Conservation (phyloP, 2,329 filamentous ascomycete species). For the Stachybotrys elegans region DNA sequence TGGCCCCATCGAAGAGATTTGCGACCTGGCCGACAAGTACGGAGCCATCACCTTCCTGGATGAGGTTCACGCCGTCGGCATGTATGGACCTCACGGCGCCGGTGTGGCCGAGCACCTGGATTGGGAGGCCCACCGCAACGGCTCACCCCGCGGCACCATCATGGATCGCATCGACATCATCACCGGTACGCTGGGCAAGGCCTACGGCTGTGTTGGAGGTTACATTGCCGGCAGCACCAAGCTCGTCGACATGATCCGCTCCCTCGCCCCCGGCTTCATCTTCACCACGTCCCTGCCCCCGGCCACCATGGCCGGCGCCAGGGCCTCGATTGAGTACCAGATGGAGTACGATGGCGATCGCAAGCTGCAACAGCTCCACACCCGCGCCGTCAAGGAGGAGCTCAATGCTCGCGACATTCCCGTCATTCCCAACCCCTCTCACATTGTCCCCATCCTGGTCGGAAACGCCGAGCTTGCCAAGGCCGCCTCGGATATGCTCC, state of each 20-base stretch:
- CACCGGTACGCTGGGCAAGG: slow-evolving; percentile 93
- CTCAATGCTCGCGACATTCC: slow-evolving; percentile 78
- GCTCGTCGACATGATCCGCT: slow-evolving; percentile 88
- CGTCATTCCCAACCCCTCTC: slow-evolving; percentile 94
- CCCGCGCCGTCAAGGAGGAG: slow-evolving; percentile 85
- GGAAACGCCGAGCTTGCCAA: slow-evolving; percentile 92
- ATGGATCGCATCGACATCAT: slow-evolving; percentile 98
- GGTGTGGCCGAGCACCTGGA: slow-evolving; percentile 97
- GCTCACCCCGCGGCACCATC: slow-evolving; percentile 72
- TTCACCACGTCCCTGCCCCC: slow-evolving; percentile 97
- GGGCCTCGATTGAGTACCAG: slow-evolving; percentile 90
- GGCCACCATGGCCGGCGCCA: slow-evolving; percentile 92
- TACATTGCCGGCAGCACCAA: slow-evolving; percentile 90
- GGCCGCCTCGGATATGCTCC: slow-evolving; percentile 83
- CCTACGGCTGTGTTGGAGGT: slow-evolving; percentile 94
- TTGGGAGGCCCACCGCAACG: slow-evolving; percentile 76
- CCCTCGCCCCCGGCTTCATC: slow-evolving; percentile 94
- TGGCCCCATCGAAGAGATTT: slow-evolving; percentile 92
- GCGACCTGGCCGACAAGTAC: slow-evolving; percentile 94
- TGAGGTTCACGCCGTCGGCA: slow-evolving; percentile 97
- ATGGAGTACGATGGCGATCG: slow-evolving; percentile 80
- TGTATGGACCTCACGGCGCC: slow-evolving; percentile 95
- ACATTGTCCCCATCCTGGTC: slow-evolving; percentile 91
- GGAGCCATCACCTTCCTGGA: slow-evolving; percentile 96
- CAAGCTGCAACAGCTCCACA: slow-evolving; percentile 91